phyloP scores from a whole-genome alignment of 768 basidiomycete species.

The Trametes villosa region DNA sequence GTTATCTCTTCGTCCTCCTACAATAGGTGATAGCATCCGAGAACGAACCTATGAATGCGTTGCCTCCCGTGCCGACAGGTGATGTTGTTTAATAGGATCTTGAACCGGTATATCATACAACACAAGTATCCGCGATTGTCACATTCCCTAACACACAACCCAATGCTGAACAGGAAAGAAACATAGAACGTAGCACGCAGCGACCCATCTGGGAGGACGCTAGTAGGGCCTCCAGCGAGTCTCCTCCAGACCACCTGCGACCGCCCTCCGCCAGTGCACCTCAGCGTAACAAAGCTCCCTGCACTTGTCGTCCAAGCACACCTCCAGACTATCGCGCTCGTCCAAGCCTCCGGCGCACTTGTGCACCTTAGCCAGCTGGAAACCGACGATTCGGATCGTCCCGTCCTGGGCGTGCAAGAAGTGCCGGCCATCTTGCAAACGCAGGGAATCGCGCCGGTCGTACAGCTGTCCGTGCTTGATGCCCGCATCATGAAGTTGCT shows the following conservation, averaged over 20 bases:
- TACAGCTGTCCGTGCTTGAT: slow-evolving; percentile 41
- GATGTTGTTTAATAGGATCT: too few species aligned
- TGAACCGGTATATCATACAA: too few species aligned
- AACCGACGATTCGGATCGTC: slow-evolving; percentile 43
- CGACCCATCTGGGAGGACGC: too few species aligned
- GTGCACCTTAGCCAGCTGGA: slow-evolving; percentile 38
- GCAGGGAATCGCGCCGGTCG: not conserved
- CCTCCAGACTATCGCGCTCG: not conserved
- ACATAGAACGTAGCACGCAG: too few species aligned
- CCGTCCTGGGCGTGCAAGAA: slow-evolving; percentile 37
- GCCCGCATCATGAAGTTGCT: slow-evolving; percentile 43
- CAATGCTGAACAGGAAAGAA: too few species aligned
- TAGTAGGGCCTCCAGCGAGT: slow-evolving; percentile 4
- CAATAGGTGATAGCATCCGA: too few species aligned
- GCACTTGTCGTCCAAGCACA: not conserved
- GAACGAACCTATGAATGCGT: too few species aligned
- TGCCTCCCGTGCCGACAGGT: too few species aligned
- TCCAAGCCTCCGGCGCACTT: slow-evolving; percentile 24
- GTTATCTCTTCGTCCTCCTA: too few species aligned
- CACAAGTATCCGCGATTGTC: too few species aligned
- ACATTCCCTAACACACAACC: too few species aligned
- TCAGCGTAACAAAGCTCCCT: slow-evolving; percentile 7
- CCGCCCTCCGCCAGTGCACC: slow-evolving; percentile 1
- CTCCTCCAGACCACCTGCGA: not conserved
- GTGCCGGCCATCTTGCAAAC: slow-evolving; percentile 31